A percentile compares a stretch with the other conserved stretches of the same genome.
Conservation (phyloP, 169 alveolate genomes). For the Plasmodium adleri region DNA sequence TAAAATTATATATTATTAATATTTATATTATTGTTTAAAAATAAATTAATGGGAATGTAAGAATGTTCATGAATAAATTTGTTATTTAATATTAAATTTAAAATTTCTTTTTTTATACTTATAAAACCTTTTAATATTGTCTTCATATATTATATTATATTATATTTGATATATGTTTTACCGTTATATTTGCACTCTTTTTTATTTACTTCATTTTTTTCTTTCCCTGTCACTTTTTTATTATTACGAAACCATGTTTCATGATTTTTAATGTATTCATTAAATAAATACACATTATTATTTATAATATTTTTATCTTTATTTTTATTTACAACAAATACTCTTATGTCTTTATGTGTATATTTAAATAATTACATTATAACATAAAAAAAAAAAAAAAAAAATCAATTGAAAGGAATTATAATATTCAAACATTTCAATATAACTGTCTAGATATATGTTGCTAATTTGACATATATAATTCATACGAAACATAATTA, state of each 20-base stretch:
- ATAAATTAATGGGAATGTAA: conserved; percentile 45
- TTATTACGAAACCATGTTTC: too few relatives aligned
- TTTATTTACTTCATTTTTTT: neutral
- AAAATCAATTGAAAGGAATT: conserved; percentile 17
- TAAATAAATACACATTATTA: neutral
- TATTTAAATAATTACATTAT: conserved; percentile 5
- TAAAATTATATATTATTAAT: conserved; percentile 40
- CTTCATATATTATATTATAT: conserved; percentile 9
- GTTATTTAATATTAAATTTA: conserved; percentile 22
- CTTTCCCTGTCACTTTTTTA: neutral
- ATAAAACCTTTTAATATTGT: conserved; percentile 42
- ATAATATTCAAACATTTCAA: conserved; percentile 36
- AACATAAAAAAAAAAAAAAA: neutral
- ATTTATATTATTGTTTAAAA: conserved; percentile 34
- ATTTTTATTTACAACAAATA: conserved; percentile 6
- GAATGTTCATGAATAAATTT: conserved; percentile 35
- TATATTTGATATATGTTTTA: conserved; percentile 37
- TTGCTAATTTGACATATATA: conserved; percentile 41
- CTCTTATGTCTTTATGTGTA: neutral
- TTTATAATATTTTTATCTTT: conserved; percentile 2
- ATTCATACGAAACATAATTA: conserved; percentile 48
- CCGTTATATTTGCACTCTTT: neutral
- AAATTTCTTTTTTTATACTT: conserved; percentile 43
- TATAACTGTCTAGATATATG: conserved; percentile 7
- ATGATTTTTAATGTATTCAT: too few relatives aligned